Conservation (phyloP, 2,329 filamentous ascomycete genomes). For the Arthrinium phaeospermum region DNA sequence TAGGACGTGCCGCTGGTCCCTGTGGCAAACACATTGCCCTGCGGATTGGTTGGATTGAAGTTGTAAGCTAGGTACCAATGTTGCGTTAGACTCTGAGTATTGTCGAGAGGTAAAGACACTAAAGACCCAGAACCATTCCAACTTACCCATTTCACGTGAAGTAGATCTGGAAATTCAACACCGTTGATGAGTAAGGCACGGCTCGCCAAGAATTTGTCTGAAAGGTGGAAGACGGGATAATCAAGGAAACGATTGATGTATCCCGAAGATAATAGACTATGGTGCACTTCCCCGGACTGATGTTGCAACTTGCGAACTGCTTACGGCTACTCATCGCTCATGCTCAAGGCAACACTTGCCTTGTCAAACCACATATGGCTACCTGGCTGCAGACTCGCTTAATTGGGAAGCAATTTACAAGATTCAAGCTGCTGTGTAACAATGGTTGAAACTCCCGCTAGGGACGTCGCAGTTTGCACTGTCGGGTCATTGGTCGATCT, state of each 20-base stretch:
- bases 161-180: background rate
- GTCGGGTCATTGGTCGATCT: no score
- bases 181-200: background rate
- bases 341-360: background rate
- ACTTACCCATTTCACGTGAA: background rate
- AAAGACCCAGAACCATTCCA: background rate
- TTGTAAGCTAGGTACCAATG: background rate
- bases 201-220: no score
- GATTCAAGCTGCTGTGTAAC: background rate
- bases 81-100: background rate
- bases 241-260: no score
- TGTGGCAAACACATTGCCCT: no score
- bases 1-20: background rate
- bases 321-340: background rate
- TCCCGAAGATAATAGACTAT: background rate
- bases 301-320: background rate
- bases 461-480: no score
- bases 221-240: background rate
- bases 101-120: background rate
- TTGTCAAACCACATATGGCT: background rate
- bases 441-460: background rate
- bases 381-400: background rate
- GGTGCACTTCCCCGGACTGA: background rate
- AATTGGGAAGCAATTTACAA: background rate
- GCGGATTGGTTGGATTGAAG: background rate